phyloP scores from a whole-genome alignment of 345 rosid species.

The Populus pruinosa region DNA sequence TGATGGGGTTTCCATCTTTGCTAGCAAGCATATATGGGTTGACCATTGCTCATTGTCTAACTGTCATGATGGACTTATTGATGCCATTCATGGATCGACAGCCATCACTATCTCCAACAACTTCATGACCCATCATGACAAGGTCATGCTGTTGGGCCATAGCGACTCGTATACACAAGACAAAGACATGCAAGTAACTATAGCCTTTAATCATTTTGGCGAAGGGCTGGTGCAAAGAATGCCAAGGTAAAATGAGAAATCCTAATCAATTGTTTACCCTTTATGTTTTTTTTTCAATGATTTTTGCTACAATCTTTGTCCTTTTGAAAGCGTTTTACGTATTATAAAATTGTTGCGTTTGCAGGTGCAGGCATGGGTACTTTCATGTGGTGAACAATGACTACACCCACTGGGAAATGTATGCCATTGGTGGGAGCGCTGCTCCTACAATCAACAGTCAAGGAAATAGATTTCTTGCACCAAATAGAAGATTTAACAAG shows the following conservation, averaged over 20 bases:
- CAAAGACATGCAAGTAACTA: conserved; percentile 27
- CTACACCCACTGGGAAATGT: conserved; percentile 34
- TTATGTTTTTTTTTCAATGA: background rate
- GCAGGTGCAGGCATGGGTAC: conserved; percentile 31
- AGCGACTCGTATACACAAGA: conserved; percentile 23
- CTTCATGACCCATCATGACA: conserved; percentile 27
- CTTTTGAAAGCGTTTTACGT: background rate
- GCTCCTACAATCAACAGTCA: conserved; percentile 27
- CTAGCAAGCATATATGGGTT: conserved; percentile 22
- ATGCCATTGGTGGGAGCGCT: conserved; percentile 32
- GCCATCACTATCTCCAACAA: conserved; percentile 26
- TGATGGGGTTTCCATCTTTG: conserved; percentile 20
- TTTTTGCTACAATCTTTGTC: background rate
- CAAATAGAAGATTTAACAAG: conserved; percentile 9
- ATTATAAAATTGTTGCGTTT: background rate
- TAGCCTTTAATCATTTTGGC: conserved; percentile 32
- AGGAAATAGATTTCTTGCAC: conserved; percentile 29
- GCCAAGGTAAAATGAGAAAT: conserved; percentile 16
- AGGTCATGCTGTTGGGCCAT: conserved; percentile 30
- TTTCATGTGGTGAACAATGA: conserved; percentile 35
- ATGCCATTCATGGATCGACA: conserved; percentile 29
- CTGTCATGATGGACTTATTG: conserved; percentile 23
- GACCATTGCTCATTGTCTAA: conserved; percentile 29
- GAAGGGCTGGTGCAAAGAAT: conserved; percentile 27
- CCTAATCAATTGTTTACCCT: too few relatives aligned